These are phyloP conservation scores for Oxytropis ochrocephala DNA, from an alignment of 306 rosid genomes.

Conservation along the genomic window DNA sequence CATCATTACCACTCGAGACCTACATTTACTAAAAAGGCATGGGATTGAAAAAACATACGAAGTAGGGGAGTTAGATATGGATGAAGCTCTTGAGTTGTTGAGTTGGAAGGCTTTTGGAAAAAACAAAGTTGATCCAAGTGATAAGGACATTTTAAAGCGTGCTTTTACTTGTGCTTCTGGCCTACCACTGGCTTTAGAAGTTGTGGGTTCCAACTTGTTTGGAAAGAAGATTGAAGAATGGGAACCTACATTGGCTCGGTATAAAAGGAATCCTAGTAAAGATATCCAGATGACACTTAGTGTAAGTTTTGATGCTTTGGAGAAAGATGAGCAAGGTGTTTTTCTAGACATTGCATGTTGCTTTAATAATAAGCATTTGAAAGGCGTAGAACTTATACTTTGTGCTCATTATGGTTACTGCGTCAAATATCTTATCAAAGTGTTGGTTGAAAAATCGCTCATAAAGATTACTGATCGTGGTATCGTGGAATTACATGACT, in stretches of 20 bases:
- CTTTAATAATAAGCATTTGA: background rate
- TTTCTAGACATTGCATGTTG: background rate
- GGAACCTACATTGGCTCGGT: background rate
- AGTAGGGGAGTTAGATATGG: background rate
- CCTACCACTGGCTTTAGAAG: background rate
- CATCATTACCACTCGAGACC: background rate
- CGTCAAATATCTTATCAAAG: background rate
- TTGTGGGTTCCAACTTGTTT: background rate
- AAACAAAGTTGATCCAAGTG: background rate
- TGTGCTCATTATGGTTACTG: background rate
- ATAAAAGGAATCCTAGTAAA: background rate
- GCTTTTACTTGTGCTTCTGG: background rate
- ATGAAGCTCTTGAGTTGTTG: background rate
- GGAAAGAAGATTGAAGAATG: background rate
- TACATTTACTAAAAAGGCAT: background rate
- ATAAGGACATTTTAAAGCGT: background rate
- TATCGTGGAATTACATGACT: background rate
- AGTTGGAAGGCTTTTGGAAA: background rate
- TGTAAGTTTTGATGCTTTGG: background rate
- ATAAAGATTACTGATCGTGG: background rate
- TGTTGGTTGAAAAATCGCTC: background rate
- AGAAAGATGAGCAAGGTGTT: background rate
- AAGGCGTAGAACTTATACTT: background rate
- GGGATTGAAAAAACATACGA: background rate
- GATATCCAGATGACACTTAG: background rate